Percentiles rank a stretch among this genome's conserved stretches.
These are phyloP conservation scores for Zoysia japonica DNA, from an alignment of 176 grass and related monocot genomes.

Conservation along the genomic window DNA sequence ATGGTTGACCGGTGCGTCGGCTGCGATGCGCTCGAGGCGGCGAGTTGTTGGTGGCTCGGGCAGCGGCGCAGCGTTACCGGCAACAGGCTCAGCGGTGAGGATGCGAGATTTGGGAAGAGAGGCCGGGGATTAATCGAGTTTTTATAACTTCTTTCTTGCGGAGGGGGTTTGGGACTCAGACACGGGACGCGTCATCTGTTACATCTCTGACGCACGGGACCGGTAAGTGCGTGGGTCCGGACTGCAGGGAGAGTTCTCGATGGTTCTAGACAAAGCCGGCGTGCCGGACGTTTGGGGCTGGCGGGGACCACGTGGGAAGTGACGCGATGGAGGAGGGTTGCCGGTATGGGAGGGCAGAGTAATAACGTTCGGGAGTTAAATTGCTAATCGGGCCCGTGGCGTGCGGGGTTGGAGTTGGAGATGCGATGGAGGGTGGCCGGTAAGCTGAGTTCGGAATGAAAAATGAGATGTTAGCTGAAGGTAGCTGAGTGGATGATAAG, in stretches of 20 bases:
- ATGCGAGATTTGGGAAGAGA: background rate
- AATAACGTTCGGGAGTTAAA: too few relatives aligned
- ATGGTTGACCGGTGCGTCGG: conserved; percentile 14
- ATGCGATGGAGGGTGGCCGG: too few relatives aligned
- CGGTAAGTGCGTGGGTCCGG: fast-evolving
- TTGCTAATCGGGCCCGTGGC: too few relatives aligned
- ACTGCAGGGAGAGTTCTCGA: background rate
- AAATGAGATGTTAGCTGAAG: too few relatives aligned
- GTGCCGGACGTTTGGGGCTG: too few relatives aligned
- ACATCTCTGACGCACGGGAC: background rate
- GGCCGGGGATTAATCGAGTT: background rate
- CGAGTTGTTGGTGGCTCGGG: background rate
- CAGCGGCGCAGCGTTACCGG: conserved; percentile 1
- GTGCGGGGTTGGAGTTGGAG: too few relatives aligned
- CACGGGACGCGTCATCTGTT: background rate
- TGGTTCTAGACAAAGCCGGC: background rate
- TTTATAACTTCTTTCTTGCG: conserved; percentile 51
- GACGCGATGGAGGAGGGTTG: too few relatives aligned
- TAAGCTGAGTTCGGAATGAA: too few relatives aligned
- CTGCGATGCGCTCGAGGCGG: background rate
- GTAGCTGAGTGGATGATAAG: too few relatives aligned
- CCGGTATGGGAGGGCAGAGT: too few relatives aligned
- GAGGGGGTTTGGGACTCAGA: background rate
- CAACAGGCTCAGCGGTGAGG: background rate
- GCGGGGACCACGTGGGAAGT: too few relatives aligned